Conservation (phyloP, 176 grass and related monocot genomes). For the Musa schizocarpa region DNA sequence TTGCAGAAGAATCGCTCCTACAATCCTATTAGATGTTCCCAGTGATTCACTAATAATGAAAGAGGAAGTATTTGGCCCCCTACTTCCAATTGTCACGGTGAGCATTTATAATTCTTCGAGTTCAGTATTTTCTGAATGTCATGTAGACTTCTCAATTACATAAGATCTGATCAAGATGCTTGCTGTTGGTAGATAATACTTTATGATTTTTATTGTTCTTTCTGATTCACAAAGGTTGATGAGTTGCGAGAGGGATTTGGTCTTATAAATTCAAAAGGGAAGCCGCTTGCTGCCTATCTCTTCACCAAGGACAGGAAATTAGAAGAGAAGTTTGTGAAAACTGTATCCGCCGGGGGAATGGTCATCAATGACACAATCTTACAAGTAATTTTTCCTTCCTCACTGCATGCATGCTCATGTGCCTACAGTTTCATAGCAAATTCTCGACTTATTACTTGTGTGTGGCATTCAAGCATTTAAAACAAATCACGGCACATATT, state of each 20-base stretch:
- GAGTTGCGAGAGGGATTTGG: slow-evolving; percentile 60
- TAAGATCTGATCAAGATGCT: not conserved
- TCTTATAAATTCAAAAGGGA: slow-evolving; percentile 45
- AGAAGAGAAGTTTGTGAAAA: slow-evolving; percentile 42
- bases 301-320: slow-evolving; percentile 87
- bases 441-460: too few relatives aligned
- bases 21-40: slow-evolving; percentile 65
- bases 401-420: not conserved
- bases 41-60: slow-evolving; percentile 60
- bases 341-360: slow-evolving; percentile 67
- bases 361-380: slow-evolving; percentile 58
- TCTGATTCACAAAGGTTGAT: slow-evolving; percentile 40
- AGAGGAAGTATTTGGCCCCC: slow-evolving; percentile 68
- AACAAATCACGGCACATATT: too few relatives aligned
- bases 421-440: too few relatives aligned
- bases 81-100: slow-evolving; percentile 79
- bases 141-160: not conserved
- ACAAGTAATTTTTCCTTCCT: slow-evolving; percentile 41
- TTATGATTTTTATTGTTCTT: not conserved
- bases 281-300: slow-evolving; percentile 79
- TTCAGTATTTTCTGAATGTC: not conserved
- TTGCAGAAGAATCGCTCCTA: slow-evolving; percentile 72
- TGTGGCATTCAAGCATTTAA: too few relatives aligned
- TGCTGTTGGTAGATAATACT: not conserved
- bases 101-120: slow-evolving; percentile 1